These are phyloP conservation scores for Candida glucosophila DNA, from an alignment of 1,139 yeast species.

Conservation along the genomic window DNA sequence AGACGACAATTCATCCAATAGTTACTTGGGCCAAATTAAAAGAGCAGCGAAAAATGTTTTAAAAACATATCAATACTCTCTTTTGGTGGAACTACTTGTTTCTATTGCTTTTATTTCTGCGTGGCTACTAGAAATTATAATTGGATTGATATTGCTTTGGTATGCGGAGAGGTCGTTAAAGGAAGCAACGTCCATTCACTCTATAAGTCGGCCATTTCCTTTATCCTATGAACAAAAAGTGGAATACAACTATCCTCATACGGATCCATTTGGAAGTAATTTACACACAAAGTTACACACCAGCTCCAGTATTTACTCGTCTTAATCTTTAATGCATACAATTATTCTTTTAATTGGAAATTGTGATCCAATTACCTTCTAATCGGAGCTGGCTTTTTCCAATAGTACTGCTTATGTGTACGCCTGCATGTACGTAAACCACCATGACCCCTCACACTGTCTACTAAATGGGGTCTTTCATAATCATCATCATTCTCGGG, in stretches of 20 bases:
- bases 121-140: conserved; percentile 39
- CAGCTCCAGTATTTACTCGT: conserved; percentile 6
- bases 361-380: conserved; percentile 17
- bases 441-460: conserved; percentile 70
- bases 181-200: no score
- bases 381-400: conserved; percentile 65
- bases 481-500: conserved; percentile 72
- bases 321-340: background rate
- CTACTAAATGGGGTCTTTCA: conserved; percentile 62
- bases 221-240: conserved; percentile 18
- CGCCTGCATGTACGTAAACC: conserved; percentile 85
- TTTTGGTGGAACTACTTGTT: conserved; percentile 38
- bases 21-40: no score
- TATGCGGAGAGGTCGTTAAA: conserved; percentile 2
- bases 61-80: no score
- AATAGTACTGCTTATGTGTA: conserved; percentile 85
- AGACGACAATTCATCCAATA: no score
- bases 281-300: conserved; percentile 3
- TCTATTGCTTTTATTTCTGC: conserved; percentile 33
- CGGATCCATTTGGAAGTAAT: conserved; percentile 11
- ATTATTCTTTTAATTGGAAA: background rate
- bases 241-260: conserved; percentile 24
- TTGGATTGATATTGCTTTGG: conserved; percentile 23
- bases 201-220: conserved; percentile 26
- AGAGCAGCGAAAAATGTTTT: no score